phyloP scores from a whole-genome alignment of 768 basidiomycete genomes.

The Boletales sp. region DNA sequence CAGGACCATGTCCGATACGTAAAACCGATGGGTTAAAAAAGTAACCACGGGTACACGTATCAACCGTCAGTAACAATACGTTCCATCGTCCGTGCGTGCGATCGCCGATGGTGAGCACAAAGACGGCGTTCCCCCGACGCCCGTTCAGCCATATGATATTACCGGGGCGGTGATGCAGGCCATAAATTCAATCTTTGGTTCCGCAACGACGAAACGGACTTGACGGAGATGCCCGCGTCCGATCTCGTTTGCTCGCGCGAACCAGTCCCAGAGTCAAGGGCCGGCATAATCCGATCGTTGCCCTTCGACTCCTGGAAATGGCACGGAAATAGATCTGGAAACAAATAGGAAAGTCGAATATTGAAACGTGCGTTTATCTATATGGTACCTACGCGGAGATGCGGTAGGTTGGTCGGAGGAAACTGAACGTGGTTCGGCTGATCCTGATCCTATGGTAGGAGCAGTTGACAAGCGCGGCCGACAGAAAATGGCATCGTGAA shows the following conservation, averaged over 20 bases:
- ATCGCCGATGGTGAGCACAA: neutral
- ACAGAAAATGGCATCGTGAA: neutral
- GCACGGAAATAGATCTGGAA: slow-evolving; percentile 8
- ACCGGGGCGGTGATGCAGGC: neutral
- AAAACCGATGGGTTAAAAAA: too few species aligned
- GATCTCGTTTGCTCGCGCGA: neutral
- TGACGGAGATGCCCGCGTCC: slow-evolving; percentile 7
- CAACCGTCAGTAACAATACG: too few species aligned
- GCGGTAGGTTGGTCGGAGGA: slow-evolving; percentile 3
- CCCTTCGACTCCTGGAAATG: neutral
- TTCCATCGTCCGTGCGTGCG: neutral
- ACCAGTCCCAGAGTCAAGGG: neutral
- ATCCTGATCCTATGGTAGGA: slow-evolving; percentile 17
- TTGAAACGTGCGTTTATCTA: slow-evolving; percentile 7
- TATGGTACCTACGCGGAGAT: slow-evolving; percentile 13
- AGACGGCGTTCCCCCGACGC: too few species aligned
- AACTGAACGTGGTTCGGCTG: slow-evolving; percentile 7
- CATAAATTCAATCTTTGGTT: neutral
- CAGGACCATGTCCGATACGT: too few species aligned
- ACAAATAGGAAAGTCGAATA: slow-evolving; percentile 1
- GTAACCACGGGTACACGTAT: too few species aligned
- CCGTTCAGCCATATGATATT: neutral
- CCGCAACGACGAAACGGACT: neutral
- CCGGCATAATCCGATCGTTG: slow-evolving; percentile 5
- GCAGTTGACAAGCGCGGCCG: neutral